Base-by-base conservation (phyloP, 169 alveolate species). In the Plasmodium falciparum region DNA sequence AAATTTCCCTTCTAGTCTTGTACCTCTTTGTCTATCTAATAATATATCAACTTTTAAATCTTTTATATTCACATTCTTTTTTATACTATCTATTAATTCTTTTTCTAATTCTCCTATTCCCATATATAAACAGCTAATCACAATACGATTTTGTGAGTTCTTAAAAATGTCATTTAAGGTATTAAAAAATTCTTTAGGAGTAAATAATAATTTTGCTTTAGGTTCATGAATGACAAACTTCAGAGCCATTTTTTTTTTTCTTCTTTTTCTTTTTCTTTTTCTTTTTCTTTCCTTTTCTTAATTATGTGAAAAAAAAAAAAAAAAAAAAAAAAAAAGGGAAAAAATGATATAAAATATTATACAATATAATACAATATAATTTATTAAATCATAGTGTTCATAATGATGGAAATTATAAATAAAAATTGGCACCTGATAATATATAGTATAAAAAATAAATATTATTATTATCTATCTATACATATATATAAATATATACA, bases 61-160 rank as follows among this genome's bases (percentile, higher is more conserved):
- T 75, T 78, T 88, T 20, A 80, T 74, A 61, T 91, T 62, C 56
- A 88, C 83, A 24, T 93, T 86, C 22, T 61, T 59, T 54, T 74
- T 73, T 6, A 94, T 94, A 59, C 74, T 43, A 47, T 73, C 39
- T 15, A 94, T 62, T 56, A 93, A 88, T 56, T 91, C 92, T 47
- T 88, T 92, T 73, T 94, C 96, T 59, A 90, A 65, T 13, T 80
- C 90, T 9, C 95, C 94, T 65, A 85, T 73, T 0, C 96, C 96
- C 15, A 94, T 75, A 65, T 94, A 94, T 8, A 94, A 73, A 59
- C 95, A 92, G 54, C 95, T 91, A n/a, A 91, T 75, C 39, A 94
- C 95, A 20, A 93, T 74, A 75, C 94, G 47, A 11, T 88, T 54
- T 78, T 54, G 75, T 22, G 96, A 94, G 54, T 63, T 74, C 45